These are phyloP conservation scores for Pleurotus salmoneostramineus DNA, from an alignment of 768 basidiomycete species.

Conservation along the genomic window DNA sequence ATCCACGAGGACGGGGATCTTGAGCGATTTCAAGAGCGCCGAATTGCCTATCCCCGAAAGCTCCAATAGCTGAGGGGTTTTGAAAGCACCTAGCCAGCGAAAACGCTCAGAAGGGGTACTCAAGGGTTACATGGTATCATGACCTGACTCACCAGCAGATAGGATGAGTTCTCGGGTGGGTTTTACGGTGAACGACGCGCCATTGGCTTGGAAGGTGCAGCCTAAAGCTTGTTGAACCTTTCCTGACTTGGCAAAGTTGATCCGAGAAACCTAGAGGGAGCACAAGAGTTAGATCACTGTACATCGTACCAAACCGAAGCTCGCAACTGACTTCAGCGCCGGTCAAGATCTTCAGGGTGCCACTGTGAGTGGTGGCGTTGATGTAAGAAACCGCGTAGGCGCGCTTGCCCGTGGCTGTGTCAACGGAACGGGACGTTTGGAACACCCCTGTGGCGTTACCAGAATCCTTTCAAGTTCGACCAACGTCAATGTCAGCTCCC, in stretches of 20 bases:
- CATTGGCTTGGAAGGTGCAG: constrained; percentile 6
- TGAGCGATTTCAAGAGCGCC: constrained; percentile 19
- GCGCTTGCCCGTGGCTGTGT: constrained; percentile 18
- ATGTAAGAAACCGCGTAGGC: constrained; percentile 24
- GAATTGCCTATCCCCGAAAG: constrained; percentile 41
- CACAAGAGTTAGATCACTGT: constrained; percentile 8
- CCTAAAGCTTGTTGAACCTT: constrained; percentile 7
- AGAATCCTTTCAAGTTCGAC: neutral
- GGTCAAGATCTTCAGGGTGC: constrained; percentile 24
- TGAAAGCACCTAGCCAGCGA: constrained; percentile 13
- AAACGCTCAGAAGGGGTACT: neutral
- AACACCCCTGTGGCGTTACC: constrained; percentile 2
- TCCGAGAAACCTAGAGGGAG: neutral
- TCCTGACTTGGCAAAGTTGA: constrained; percentile 7
- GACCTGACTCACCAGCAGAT: constrained; percentile 16
- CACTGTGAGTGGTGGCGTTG: constrained; percentile 19
- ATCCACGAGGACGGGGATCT: constrained; percentile 24
- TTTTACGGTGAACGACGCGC: constrained; percentile 20
- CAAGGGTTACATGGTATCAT: neutral
- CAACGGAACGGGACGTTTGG: constrained; percentile 13
- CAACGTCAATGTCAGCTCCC: neutral
- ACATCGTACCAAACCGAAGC: constrained; percentile 18
- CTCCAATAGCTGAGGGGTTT: constrained; percentile 39
- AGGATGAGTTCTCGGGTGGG: constrained; percentile 40
- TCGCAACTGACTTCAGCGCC: constrained; percentile 17